These are phyloP conservation scores for Colletotrichum melonis DNA, from an alignment of 2,329 filamentous ascomycete genomes.

Conservation along the genomic window DNA sequence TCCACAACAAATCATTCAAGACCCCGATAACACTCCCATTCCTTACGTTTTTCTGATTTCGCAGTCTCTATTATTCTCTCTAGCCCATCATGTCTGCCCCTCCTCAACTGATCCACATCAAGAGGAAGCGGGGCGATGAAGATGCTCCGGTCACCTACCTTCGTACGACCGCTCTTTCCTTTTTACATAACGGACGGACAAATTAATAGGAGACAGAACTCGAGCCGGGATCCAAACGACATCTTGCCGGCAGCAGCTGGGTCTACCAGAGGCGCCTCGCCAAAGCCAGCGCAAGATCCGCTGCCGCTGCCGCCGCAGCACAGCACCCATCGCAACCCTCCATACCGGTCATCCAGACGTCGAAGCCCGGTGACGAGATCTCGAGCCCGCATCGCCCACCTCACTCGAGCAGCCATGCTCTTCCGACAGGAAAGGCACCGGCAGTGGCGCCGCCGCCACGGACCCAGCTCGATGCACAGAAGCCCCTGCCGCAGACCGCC, in stretches of 20 bases:
- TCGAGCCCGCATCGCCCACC: constrained; percentile 39
- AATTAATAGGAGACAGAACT: constrained; percentile 53
- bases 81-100: constrained; percentile 62
- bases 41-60: too few relatives aligned
- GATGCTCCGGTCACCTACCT: constrained; percentile 66
- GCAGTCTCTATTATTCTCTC: not conserved
- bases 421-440: not conserved
- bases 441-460: too few relatives aligned
- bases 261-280: constrained; percentile 66
- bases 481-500: not conserved
- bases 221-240: constrained; percentile 64
- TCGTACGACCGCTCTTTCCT: constrained; percentile 50
- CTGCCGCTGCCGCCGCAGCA: constrained; percentile 33
- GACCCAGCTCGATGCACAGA: not conserved
- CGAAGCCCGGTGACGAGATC: constrained; percentile 51
- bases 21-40: not conserved
- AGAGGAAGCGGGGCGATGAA: constrained; percentile 68
- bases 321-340: constrained; percentile 34
- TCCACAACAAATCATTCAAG: not conserved
- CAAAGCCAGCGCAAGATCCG: constrained; percentile 40
- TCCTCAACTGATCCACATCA: constrained; percentile 69
- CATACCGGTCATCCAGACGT: constrained; percentile 61
- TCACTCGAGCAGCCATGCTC: constrained; percentile 26
- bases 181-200: not conserved
- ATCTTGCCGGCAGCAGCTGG: constrained; percentile 61